Conservation (phyloP, 306 rosid genomes). For the Corylus heterophylla region DNA sequence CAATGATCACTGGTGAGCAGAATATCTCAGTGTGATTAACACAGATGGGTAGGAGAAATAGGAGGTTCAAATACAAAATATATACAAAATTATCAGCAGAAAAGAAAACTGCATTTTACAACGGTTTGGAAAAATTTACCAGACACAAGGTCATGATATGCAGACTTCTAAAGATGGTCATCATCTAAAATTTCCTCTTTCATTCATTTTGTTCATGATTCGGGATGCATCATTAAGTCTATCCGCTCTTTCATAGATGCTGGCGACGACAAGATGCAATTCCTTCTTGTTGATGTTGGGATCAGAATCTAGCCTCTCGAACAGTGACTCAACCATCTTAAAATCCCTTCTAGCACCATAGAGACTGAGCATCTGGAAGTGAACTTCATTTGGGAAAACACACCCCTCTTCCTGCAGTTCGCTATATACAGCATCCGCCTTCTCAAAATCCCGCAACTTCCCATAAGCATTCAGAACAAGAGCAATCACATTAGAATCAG, state of each 20-base stretch:
- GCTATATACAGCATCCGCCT: slow-evolving; percentile 68
- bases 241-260: slow-evolving; percentile 78
- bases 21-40: not conserved
- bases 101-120: slow-evolving; percentile 27
- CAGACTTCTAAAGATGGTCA: slow-evolving; percentile 34
- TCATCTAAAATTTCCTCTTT: slow-evolving; percentile 28
- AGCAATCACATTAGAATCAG: slow-evolving; percentile 79
- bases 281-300: slow-evolving; percentile 88
- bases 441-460: slow-evolving; percentile 73
- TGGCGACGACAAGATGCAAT: slow-evolving; percentile 76
- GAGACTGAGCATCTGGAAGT: slow-evolving; percentile 86
- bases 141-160: slow-evolving; percentile 12
- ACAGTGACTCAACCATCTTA: slow-evolving; percentile 56
- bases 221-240: slow-evolving; percentile 73
- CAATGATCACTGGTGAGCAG: not conserved
- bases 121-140: slow-evolving; percentile 1
- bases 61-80: not conserved
- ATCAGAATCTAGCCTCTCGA: slow-evolving; percentile 66
- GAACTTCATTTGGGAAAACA: slow-evolving; percentile 79
- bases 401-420: slow-evolving; percentile 84
- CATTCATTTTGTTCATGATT: slow-evolving; percentile 65
- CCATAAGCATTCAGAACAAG: slow-evolving; percentile 88
- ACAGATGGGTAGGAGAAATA: not conserved
- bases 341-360: slow-evolving; percentile 73
- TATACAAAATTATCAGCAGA: slow-evolving; percentile 25